Evolutionary conservation across 2,329 filamentous ascomycete species (phyloP).

Genomic region (Blumeriella jaapii): DNA sequence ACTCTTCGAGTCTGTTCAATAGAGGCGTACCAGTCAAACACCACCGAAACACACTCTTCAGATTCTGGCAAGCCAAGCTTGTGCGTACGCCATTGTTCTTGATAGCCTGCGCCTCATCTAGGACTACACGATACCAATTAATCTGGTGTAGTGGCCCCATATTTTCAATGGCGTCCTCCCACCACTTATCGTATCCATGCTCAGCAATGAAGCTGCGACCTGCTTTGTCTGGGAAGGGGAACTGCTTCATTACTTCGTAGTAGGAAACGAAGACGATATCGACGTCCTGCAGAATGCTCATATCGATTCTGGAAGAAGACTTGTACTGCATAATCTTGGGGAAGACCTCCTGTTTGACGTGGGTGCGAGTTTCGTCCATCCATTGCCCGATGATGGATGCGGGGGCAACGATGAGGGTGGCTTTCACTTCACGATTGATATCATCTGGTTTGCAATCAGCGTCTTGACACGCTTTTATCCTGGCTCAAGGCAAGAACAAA

Average conservation of each 20-base stretch:
- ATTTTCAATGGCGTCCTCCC: slow-evolving; percentile 21
- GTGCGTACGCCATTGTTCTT: slow-evolving; percentile 36
- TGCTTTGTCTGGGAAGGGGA: slow-evolving; percentile 87
- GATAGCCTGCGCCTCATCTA: slow-evolving; percentile 46
- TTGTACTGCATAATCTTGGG: slow-evolving; percentile 21
- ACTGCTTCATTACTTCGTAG: slow-evolving; percentile 37
- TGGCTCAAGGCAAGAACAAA: background rate
- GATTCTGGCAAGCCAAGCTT: slow-evolving; percentile 33
- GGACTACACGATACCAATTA: slow-evolving; percentile 36
- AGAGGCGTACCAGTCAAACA: slow-evolving; percentile 26
- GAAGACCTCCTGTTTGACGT: slow-evolving; percentile 13
- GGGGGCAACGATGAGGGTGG: slow-evolving; percentile 25
- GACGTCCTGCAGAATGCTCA: slow-evolving; percentile 10
- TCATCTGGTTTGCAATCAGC: slow-evolving; percentile 26
- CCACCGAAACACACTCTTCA: slow-evolving; percentile 24
- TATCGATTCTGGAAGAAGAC: slow-evolving; percentile 2
- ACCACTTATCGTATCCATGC: slow-evolving; percentile 28
- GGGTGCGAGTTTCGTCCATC: slow-evolving; percentile 21
- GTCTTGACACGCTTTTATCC: background rate
- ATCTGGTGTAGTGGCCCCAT: slow-evolving; percentile 30
- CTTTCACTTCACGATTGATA: slow-evolving; percentile 9
- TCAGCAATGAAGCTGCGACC: slow-evolving; percentile 59
- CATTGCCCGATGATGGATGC: slow-evolving; percentile 23
- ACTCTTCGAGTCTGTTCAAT: slow-evolving; percentile 24
- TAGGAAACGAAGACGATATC: slow-evolving; percentile 25